Conservation (phyloP, 768 basidiomycete species). For the Leccinum variicolor region DNA sequence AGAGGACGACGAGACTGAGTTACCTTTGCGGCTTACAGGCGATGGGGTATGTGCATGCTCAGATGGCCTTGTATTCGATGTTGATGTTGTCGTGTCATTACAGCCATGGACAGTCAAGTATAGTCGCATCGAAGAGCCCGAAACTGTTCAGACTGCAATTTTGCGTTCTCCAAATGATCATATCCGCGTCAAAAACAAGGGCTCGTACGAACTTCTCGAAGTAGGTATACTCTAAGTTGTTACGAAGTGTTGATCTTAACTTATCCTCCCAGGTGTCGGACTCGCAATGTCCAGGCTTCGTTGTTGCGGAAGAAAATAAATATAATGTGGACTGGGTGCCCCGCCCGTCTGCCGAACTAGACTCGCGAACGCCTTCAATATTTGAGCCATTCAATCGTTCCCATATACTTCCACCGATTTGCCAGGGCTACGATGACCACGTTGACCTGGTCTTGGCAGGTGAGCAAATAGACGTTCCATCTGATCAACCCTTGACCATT, state of each 20-base stretch:
- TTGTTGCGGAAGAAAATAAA: constrained; percentile 54
- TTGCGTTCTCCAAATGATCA: constrained; percentile 66
- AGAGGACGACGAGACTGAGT: constrained; percentile 65
- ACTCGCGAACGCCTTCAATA: constrained; percentile 50
- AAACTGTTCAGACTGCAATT: constrained; percentile 37
- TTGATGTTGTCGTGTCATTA: background rate
- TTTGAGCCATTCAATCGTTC: constrained; percentile 69
- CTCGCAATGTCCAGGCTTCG: constrained; percentile 77
- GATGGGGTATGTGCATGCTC: constrained; percentile 63
- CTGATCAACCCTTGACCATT: background rate
- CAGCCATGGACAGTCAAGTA: constrained; percentile 91
- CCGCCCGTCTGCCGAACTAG: constrained; percentile 69
- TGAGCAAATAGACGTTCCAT: constrained; percentile 25
- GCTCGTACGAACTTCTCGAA: constrained; percentile 69
- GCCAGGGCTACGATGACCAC: constrained; percentile 76
- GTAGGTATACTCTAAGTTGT: constrained; percentile 36
- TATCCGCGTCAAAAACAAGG: constrained; percentile 70
- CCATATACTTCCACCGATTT: constrained; percentile 71
- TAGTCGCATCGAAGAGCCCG: constrained; percentile 46
- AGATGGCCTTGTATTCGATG: background rate
- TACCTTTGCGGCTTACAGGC: constrained; percentile 87
- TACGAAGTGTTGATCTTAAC: background rate
- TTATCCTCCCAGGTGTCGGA: constrained; percentile 61
- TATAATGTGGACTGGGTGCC: constrained; percentile 80
- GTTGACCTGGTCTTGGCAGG: constrained; percentile 84